These are phyloP conservation scores for Gracilaria domingensis DNA, from an alignment of 23 red algal species.

Conservation along the genomic window DNA sequence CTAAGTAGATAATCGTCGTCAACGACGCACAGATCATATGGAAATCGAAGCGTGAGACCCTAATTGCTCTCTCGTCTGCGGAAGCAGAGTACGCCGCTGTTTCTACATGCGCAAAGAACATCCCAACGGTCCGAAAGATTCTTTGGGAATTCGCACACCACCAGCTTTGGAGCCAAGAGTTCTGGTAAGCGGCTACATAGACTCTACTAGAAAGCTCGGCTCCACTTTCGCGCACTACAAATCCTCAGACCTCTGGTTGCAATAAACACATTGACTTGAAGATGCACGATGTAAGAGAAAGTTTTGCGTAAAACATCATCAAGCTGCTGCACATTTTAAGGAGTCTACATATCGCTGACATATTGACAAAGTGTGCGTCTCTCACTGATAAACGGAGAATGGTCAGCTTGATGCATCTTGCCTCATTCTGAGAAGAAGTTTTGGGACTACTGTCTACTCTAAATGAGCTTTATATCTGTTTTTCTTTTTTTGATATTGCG, in stretches of 20 bases:
- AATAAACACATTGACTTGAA: background rate
- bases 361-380: background rate
- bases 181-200: background rate
- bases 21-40: conserved; percentile 25
- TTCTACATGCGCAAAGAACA: background rate
- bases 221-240: background rate
- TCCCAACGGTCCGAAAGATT: background rate
- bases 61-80: background rate
- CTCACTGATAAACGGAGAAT: background rate
- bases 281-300: background rate
- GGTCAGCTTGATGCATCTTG: background rate
- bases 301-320: background rate
- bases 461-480: too few relatives aligned
- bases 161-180: background rate
- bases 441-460: background rate
- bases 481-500: too few relatives aligned
- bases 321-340: background rate
- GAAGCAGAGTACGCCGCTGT: conserved; percentile 12
- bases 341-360: background rate
- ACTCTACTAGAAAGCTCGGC: background rate
- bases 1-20: background rate
- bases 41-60: background rate
- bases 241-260: background rate
- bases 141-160: background rate
- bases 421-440: too few relatives aligned